Evolutionary conservation across 768 basidiomycete species (phyloP).

Genomic region (Boletus speciosus): DNA sequence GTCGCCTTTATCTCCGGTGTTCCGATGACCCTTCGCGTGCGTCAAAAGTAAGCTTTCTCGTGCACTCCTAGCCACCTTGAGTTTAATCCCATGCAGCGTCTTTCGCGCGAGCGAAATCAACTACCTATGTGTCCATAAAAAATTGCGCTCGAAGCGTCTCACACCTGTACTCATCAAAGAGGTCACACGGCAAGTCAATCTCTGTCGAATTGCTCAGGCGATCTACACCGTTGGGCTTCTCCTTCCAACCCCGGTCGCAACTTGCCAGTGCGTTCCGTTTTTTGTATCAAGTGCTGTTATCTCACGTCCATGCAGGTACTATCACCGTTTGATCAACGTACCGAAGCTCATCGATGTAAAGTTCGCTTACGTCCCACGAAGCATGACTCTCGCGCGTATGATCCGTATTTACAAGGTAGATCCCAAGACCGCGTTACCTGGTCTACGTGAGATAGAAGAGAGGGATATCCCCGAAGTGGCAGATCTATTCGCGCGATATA

Average conservation of each 20-base stretch:
- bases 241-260: constrained; percentile 88
- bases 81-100: constrained; percentile 40
- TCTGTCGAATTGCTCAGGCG: constrained; percentile 91
- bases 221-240: constrained; percentile 95
- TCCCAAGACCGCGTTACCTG: constrained; percentile 46
- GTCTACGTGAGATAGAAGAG: constrained; percentile 86
- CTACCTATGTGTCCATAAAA: constrained; percentile 97
- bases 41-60: constrained; percentile 59
- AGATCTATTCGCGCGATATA: constrained; percentile 69
- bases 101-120: constrained; percentile 89
- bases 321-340: constrained; percentile 88
- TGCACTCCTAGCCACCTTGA: not conserved
- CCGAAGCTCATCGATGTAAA: constrained; percentile 87
- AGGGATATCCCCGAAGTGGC: constrained; percentile 69
- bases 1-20: constrained; percentile 97
- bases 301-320: constrained; percentile 55
- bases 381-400: constrained; percentile 90
- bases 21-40: constrained; percentile 81
- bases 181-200: constrained; percentile 87
- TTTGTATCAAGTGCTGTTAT: not conserved
- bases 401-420: constrained; percentile 71
- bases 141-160: constrained; percentile 89
- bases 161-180: constrained; percentile 98
- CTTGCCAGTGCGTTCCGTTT: constrained; percentile 59
- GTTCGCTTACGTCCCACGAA: constrained; percentile 85